Evolutionary conservation across 2,329 filamentous ascomycete species (phyloP), one percentile per base, ranked within the genome.

Genomic region (Huntiella abstrusa): DNA sequence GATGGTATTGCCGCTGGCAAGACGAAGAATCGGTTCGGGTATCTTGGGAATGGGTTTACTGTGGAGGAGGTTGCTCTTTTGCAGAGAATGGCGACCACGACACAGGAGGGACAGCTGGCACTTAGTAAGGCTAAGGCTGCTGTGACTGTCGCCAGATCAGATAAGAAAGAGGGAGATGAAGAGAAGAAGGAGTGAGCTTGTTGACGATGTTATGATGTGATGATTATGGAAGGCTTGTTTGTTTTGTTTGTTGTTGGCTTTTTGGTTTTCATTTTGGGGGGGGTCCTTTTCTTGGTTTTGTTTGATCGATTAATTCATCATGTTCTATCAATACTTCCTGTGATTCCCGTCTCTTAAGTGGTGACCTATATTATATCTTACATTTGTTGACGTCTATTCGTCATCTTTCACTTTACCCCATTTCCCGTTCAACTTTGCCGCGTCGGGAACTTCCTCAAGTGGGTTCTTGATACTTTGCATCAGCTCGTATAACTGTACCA

Each of bases 401-500:
- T 33, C 12, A 5, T 32, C n/a, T 11, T 45, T 35, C 22, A 43
- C 35, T 19, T 43, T 46, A 4, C 22, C 28, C 48, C 44, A 46
- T 17, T 49, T 46, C 12, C 42, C 37, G 35, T 39, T 41, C 11
- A 41, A 33, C n/a, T 35, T 44, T 13, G 34, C 32, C 33, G 33
- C 34, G 32, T 46, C 28, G 11, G 41, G 38, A 7, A 36, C 43
- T 32, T 43, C 44, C 19, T 37, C 43, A 11, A 16, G 36, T 7
- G 45, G 59, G 51, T 67, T 67, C 52, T 63, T 62, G 49, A 94
- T 92, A 2, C 83, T 75, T 59, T 82, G 73, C 85, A 95, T 92
- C 48, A 98, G 67, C 59, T 96, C 88, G 58, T 95, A 95, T 54
- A 98, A 65, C 61, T 98, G 91, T 1, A 80, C 83, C 45, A 96